Base-by-base conservation (phyloP, 2,329 filamentous ascomycete genomes). In the Fusarium proliferatum region DNA sequence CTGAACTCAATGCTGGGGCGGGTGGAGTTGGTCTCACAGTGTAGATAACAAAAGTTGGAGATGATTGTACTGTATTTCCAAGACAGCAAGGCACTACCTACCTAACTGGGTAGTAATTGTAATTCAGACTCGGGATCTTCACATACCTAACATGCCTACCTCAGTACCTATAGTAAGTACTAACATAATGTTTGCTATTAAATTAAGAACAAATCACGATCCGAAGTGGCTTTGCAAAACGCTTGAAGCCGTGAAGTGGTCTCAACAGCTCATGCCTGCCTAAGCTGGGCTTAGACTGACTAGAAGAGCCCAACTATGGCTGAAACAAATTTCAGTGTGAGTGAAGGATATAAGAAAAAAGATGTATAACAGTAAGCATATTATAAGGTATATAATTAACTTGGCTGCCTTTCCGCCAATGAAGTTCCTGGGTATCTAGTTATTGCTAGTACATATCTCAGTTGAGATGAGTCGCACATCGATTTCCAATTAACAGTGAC, bases 1-100 rank as follows among this genome's bases (percentile, higher is more conserved):
- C 63, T 58, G 61, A 68, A 61, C 59, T 68, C 55, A 58, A 75
- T 71, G 68, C 67, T 75, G 76, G 74, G 76, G 76, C 74, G 64
- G 63, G 76, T 75, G 63, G 73, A 71, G 57, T 69, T 65, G 28
- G 19, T 16, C 13, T 45, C 26, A 74, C 62, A 64, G 66, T 72
- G 53, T 23, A 9, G 15, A 16, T 34, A 34, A 21, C 4, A 26
- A 36, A 3, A 3, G 12, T 36, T 26, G 13, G 12, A 26, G 33
- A 5, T 8, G 13, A 36, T 36, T 26, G 17, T 12, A 52, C 49
- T 36, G 49, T 52, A 52, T 52, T 36, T 51, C 8, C 48, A 34
- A 10, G 48, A 51, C 16, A n/a, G 21, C 33, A 33, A 33, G 12
- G 11, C 33, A 33, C 33, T 33, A 33, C 4, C 33, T 33, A 33